Evolutionary conservation across 2,329 filamentous ascomycete species (phyloP), one percentile per base, ranked within the genome.

Genomic region (Penicillium digitatum): DNA sequence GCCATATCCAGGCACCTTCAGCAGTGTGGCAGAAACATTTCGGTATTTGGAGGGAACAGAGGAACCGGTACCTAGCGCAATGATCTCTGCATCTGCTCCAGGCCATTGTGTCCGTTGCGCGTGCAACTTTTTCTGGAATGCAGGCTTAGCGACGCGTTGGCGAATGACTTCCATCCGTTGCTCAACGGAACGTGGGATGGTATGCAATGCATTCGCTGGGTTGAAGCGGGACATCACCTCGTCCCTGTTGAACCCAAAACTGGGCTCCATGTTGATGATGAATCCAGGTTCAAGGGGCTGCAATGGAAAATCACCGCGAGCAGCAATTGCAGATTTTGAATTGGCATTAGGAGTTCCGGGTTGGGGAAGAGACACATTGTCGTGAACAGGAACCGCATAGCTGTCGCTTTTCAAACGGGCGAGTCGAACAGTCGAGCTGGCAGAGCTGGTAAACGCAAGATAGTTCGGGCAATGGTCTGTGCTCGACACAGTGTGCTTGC

Each of bases 31-130:
- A 11, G 93, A 96, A 20, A 99, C 94, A 70, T 97, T 99, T 65
- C 94, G 88, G 72, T 96, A 94, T 70, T 95, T 95, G 32, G 90
- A 95, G 1, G 94, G 94, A 16, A 88, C 71, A 0, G 93, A 89
- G 3, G 93, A 97, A 9, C 94, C 94, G 3, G 94, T 99, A 6
- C 94, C 94, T 0, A 99, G 82, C 1, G 91, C 85, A 37, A 92
- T 87, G 46, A 99, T 84, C 71, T 96, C 91, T 0, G 87, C 84
- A 64, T 96, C 87, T 32, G 83, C 81, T 61, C 84, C 83, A 2
- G 88, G 88, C 2, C 95, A 82, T 57, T 86, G 82, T n/a, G 80
- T 74, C 59, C 86, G 83, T 12, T 79, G 72, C 39, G 78, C 72
- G 65, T 76, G 49, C 62, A 73, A 20, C 61, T 62, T 59, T 62